These are phyloP conservation scores for Exophiala sideris DNA, from an alignment of 2,329 filamentous ascomycete species.

Conservation along the genomic window DNA sequence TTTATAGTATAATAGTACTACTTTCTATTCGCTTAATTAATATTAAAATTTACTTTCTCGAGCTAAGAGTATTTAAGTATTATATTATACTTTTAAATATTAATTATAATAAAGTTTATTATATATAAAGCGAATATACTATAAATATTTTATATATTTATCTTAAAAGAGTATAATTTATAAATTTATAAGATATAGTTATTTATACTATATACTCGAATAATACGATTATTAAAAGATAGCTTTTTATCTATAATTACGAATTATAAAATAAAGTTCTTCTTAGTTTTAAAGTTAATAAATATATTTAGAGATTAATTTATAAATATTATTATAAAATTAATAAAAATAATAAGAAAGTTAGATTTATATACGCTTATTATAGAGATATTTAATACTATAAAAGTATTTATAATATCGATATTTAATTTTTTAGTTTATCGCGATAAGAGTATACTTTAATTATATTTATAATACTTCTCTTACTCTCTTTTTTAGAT, in stretches of 20 bases:
- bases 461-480: not conserved
- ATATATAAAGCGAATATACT: not conserved
- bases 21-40: not conserved
- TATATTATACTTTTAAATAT: slow-evolving; percentile 4
- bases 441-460: not conserved
- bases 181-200: slow-evolving; percentile 4
- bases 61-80: slow-evolving; percentile 1
- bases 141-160: slow-evolving; percentile 3
- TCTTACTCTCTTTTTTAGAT: not conserved
- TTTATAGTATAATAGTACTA: too few species aligned
- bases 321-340: not conserved
- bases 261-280: slow-evolving; percentile 8
- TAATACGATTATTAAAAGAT: not conserved
- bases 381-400: not conserved
- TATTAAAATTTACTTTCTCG: not conserved
- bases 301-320: not conserved
- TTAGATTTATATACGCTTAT: not conserved
- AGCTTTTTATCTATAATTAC: slow-evolving; percentile 1
- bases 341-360: not conserved
- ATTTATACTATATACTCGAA: not conserved
- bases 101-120: not conserved
- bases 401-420: not conserved
- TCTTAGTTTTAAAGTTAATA: not conserved
- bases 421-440: not conserved
- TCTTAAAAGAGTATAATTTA: not conserved